phyloP scores from a whole-genome alignment of 2,329 filamentous ascomycete species.

The Calonectria hawksworthii region DNA sequence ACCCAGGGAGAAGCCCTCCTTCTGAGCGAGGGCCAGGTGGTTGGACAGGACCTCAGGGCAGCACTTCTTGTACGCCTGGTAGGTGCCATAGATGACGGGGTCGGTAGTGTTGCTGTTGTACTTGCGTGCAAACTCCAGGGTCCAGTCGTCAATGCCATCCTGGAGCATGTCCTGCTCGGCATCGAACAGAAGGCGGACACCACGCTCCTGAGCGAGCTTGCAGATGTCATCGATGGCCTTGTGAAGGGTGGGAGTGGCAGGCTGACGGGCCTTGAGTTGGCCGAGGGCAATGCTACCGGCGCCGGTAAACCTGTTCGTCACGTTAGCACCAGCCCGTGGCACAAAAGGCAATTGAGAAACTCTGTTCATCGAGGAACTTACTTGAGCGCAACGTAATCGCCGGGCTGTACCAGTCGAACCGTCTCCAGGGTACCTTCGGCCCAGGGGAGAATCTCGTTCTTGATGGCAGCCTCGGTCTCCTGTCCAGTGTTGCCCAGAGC shows the following conservation, averaged over 20 bases:
- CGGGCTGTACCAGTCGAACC: slow-evolving; percentile 73
- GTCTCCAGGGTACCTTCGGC: slow-evolving; percentile 80
- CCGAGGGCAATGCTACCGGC: slow-evolving; percentile 81
- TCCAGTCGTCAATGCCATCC: slow-evolving; percentile 85
- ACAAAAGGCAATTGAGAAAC: neutral
- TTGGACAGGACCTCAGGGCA: slow-evolving; percentile 68
- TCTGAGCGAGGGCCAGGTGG: slow-evolving; percentile 71
- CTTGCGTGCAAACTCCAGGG: slow-evolving; percentile 79
- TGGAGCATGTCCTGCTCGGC: slow-evolving; percentile 88
- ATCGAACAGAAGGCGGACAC: slow-evolving; percentile 84
- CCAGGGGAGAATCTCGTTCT: slow-evolving; percentile 79
- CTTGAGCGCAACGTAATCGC: slow-evolving; percentile 78
- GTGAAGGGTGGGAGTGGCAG: slow-evolving; percentile 75
- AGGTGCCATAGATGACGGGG: slow-evolving; percentile 84
- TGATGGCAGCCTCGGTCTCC: slow-evolving; percentile 63
- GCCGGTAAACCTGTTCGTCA: slow-evolving; percentile 78
- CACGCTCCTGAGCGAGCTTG: slow-evolving; percentile 75
- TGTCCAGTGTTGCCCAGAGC: slow-evolving; percentile 61
- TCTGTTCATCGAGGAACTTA: slow-evolving; percentile 44
- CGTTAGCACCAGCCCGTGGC: neutral
- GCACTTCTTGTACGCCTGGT: slow-evolving; percentile 82
- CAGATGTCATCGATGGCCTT: slow-evolving; percentile 82
- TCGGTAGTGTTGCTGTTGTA: slow-evolving; percentile 77
- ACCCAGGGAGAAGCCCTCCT: slow-evolving; percentile 76
- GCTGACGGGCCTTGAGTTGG: slow-evolving; percentile 73